These are phyloP conservation scores for Mytilinidion resinicola DNA, from an alignment of 495 filamentous ascomycete species.

Conservation along the genomic window DNA sequence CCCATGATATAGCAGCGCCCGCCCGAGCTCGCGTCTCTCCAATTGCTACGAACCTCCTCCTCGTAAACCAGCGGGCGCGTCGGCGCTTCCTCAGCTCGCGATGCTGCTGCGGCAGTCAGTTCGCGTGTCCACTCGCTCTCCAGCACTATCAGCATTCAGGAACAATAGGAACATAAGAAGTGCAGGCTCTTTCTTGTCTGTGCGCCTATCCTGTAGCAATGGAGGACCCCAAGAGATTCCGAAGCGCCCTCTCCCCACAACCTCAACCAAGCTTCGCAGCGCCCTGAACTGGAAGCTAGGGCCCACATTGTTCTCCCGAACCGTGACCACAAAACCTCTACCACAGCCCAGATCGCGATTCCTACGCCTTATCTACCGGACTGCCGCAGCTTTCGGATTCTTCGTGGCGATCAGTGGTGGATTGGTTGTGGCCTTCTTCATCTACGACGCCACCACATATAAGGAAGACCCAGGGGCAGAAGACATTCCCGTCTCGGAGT, in stretches of 20 bases:
- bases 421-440: conserved; percentile 73
- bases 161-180: conserved; percentile 1
- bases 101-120: conserved; percentile 18
- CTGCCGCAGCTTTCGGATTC: conserved; percentile 53
- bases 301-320: conserved; percentile 2
- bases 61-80: not conserved
- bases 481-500: conserved; percentile 75
- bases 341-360: conserved; percentile 25
- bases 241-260: conserved; percentile 12
- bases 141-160: not conserved
- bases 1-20: not conserved
- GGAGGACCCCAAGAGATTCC: conserved; percentile 8
- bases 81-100: not conserved
- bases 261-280: conserved; percentile 3
- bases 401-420: conserved; percentile 49
- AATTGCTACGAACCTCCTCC: conserved; percentile 9
- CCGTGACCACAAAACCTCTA: conserved; percentile 22
- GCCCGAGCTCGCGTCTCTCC: not conserved
- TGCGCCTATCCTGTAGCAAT: conserved; percentile 17
- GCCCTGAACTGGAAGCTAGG: not conserved
- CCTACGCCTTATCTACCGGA: conserved; percentile 42
- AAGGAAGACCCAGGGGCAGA: conserved; percentile 53
- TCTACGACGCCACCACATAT: conserved; percentile 93
- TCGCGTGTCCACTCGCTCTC: conserved; percentile 11
- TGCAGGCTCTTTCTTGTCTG: not conserved